A percentile compares a stretch with the other conserved stretches of the same genome.
Evolutionary conservation across 192 early-diverging fungal genomes (phyloP).

Genomic region (Coemansia guatemalensis): DNA sequence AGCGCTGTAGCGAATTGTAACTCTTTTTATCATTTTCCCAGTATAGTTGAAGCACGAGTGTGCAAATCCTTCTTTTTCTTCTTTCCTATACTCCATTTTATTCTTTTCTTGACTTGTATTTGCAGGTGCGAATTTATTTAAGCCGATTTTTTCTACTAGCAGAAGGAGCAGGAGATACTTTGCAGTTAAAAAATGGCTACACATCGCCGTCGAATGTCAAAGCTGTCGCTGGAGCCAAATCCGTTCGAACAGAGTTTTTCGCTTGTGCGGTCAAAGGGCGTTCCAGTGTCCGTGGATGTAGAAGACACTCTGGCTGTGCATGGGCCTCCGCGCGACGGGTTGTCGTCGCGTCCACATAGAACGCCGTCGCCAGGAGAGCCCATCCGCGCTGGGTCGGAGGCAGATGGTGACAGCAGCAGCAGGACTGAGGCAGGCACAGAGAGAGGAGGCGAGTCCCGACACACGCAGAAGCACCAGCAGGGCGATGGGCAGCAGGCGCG

Average conservation of each 20-base stretch:
- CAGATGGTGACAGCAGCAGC: no score
- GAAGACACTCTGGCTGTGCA: no score
- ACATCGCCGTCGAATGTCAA: constrained; percentile 44
- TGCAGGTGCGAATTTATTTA: neutral
- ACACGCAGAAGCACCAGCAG: neutral
- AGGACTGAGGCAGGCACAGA: neutral
- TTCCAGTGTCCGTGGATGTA: no score
- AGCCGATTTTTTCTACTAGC: neutral
- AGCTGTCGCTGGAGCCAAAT: constrained; percentile 83
- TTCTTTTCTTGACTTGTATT: neutral
- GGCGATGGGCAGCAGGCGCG: neutral
- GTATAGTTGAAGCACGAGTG: no score
- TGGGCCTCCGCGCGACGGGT: no score
- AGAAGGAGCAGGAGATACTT: neutral
- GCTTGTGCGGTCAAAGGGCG: constrained; percentile 26
- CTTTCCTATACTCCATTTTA: neutral
- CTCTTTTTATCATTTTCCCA: no score
- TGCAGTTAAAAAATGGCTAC: constrained; percentile 21
- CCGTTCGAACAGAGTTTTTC: constrained; percentile 85
- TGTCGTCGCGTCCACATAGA: no score
- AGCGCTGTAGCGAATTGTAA: no score
- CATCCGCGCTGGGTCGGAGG: no score
- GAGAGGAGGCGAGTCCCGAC: neutral
- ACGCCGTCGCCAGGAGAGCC: constrained; percentile 16
- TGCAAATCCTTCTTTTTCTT: no score